Conservation (phyloP, 495 filamentous ascomycete genomes). For the Cercophora sp. region DNA sequence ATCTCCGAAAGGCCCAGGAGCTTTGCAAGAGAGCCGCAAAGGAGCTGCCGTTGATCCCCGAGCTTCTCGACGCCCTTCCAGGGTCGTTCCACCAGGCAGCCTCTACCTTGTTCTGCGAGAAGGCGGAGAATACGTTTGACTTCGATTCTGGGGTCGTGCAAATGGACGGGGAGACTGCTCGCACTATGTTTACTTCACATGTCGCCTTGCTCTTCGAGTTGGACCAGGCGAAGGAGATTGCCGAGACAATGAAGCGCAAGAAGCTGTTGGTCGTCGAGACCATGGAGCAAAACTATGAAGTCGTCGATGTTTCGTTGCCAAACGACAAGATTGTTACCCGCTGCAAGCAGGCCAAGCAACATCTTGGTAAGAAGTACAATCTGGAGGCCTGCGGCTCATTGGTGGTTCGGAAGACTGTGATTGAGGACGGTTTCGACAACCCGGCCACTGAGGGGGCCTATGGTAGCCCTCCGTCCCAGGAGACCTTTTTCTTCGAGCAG, state of each 20-base stretch:
- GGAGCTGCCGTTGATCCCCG: conserved; percentile 58
- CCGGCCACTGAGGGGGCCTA: conserved; percentile 6
- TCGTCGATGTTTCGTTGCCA: conserved; percentile 28
- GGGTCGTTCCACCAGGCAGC: conserved; percentile 69
- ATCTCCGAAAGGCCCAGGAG: conserved; percentile 60
- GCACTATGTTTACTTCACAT: conserved; percentile 9
- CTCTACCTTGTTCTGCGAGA: conserved; percentile 23
- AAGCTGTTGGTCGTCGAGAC: conserved; percentile 8
- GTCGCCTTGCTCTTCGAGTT: conserved; percentile 16
- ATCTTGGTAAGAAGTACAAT: conserved; percentile 21
- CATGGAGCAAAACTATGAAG: conserved; percentile 31
- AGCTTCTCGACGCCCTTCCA: conserved; percentile 52
- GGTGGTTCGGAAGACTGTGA: conserved; percentile 29
- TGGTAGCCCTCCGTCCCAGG: background rate
- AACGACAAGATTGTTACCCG: conserved; percentile 14
- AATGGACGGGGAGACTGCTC: conserved; percentile 13
- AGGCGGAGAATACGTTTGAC: background rate
- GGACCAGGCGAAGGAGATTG: conserved; percentile 1
- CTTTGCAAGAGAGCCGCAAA: conserved; percentile 64
- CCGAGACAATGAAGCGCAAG: background rate
- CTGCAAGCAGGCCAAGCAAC: conserved; percentile 18
- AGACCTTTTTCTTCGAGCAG: conserved; percentile 30
- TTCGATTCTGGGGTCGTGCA: conserved; percentile 8
- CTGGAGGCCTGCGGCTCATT: conserved; percentile 39
- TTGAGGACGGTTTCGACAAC: conserved; percentile 38